Evolutionary conservation across 306 rosid species (phyloP), one percentile per base, ranked within the genome.

Genomic region (Coriaria nepalensis): DNA sequence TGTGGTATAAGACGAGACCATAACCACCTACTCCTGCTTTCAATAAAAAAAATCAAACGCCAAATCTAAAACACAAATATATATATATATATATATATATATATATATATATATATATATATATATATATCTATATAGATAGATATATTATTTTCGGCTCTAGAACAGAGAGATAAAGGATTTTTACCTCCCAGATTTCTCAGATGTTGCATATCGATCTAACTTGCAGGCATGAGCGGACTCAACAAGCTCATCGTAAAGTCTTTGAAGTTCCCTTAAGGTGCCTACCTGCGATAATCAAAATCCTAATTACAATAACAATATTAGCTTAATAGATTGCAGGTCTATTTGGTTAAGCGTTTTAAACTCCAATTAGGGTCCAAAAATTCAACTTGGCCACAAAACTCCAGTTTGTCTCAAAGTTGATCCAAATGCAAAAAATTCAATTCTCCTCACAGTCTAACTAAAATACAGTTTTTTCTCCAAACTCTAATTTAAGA

Each of bases 1-100:
- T 81, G 95, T 39, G 82, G 85, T 45, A 90, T 67, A 59, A 85
- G 72, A 51, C 95, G 95, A 71, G 95, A 85, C 98, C 98, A 90
- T 47, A 90, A 47, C 98, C 98, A 90, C 47, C 92, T 76, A 65
- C 82, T 64, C 75, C 98, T 90, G 76, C 37, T 57, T 32, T 58
- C 33, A 40, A 38, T 13, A 67, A 14, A 61, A 40, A 20, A 50
- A 20, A 37, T 33, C 39, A 44, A 46, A 45, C 47, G 44, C 45
- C 2, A 40, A 35, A 36, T 38, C 45, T 54, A 15, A n/a, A 54
- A 29, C 61, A 35, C 5, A 42, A 20, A 20, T 3, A 45, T 47
- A 20, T 20, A 20, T 20, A 20, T 20, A 20, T 20, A 20, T 20
- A 20, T 20, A 20, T 20, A 20, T 47, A 20, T 20, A 20, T 20